Evolutionary conservation across 2,329 filamentous ascomycete species (phyloP).

Genomic region (Lachnellula cervina): DNA sequence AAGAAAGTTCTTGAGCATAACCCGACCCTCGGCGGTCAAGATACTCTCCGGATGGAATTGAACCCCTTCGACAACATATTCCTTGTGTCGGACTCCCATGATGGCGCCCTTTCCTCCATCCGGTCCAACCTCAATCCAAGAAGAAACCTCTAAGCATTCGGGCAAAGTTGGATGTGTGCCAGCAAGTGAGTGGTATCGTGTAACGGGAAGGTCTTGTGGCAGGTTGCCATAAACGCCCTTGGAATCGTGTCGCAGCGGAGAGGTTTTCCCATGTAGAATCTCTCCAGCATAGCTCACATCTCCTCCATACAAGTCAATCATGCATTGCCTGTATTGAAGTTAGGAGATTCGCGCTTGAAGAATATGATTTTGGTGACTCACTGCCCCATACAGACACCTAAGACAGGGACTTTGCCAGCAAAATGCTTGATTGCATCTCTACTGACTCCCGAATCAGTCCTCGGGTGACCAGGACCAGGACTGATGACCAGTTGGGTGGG

Average conservation of each 20-base stretch:
- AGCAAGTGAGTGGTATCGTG: slow-evolving; percentile 92
- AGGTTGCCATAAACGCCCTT: slow-evolving; percentile 90
- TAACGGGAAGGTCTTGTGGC: slow-evolving; percentile 76
- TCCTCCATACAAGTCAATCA: slow-evolving; percentile 89
- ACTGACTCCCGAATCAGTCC: slow-evolving; percentile 87
- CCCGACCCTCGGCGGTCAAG: slow-evolving; percentile 78
- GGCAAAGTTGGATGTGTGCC: slow-evolving; percentile 86
- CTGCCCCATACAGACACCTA: slow-evolving; percentile 99
- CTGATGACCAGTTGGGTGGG: slow-evolving; percentile 94
- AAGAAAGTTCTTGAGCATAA: slow-evolving; percentile 91
- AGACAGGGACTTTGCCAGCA: slow-evolving; percentile 86
- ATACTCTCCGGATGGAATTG: slow-evolving; percentile 99
- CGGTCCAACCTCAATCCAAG: slow-evolving; percentile 73
- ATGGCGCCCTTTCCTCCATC: slow-evolving; percentile 82
- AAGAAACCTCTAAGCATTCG: slow-evolving; percentile 79
- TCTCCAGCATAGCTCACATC: slow-evolving; percentile 89
- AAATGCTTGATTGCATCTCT: slow-evolving; percentile 89
- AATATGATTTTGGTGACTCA: slow-evolving; percentile 41
- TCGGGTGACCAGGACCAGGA: slow-evolving; percentile 89
- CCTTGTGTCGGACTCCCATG: slow-evolving; percentile 93
- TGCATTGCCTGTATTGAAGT: slow-evolving; percentile 66
- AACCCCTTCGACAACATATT: slow-evolving; percentile 87
- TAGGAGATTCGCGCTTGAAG: slow-evolving; percentile 3
- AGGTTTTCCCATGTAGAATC: slow-evolving; percentile 96
- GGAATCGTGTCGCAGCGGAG: slow-evolving; percentile 77